A percentile compares a stretch with the other conserved stretches of the same genome.
Conservation (phyloP, 768 basidiomycete genomes). For the Lactarius vividus region DNA sequence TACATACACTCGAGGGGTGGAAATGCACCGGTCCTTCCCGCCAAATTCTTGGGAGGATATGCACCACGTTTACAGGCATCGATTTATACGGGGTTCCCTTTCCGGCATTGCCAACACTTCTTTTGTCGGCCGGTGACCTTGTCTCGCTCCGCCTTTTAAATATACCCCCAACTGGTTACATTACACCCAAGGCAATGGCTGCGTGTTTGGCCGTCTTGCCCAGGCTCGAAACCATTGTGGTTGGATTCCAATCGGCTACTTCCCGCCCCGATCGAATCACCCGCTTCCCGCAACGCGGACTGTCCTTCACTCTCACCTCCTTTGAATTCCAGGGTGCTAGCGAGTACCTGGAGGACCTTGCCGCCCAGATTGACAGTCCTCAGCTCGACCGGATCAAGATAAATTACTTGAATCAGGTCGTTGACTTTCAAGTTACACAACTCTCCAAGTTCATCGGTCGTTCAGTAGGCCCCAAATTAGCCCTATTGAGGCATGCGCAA, state of each 20-base stretch:
- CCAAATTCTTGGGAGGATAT: slow-evolving; percentile 30
- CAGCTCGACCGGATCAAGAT: not conserved
- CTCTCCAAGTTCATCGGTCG: not conserved
- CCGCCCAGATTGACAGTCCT: not conserved
- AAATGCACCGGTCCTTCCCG: no score
- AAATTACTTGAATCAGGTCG: not conserved
- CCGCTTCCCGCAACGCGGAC: not conserved
- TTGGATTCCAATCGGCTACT: not conserved
- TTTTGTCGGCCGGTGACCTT: no score
- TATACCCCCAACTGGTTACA: no score
- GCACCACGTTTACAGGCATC: slow-evolving; percentile 86
- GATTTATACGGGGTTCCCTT: slow-evolving; percentile 33
- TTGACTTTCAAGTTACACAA: slow-evolving; percentile 36
- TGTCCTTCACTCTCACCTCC: not conserved
- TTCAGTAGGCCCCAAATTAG: not conserved
- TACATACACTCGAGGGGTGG: slow-evolving; percentile 36
- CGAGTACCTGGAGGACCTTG: not conserved
- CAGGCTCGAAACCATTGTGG: not conserved
- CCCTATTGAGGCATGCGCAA: not conserved
- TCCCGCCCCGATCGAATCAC: not conserved
- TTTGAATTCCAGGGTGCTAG: not conserved
- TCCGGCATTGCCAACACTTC: no score
- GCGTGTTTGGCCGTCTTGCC: not conserved
- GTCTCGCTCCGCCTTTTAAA: no score
- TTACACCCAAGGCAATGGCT: not conserved